These are phyloP conservation scores for Lenzites betulinus DNA, from an alignment of 768 basidiomycete species.

Conservation along the genomic window DNA sequence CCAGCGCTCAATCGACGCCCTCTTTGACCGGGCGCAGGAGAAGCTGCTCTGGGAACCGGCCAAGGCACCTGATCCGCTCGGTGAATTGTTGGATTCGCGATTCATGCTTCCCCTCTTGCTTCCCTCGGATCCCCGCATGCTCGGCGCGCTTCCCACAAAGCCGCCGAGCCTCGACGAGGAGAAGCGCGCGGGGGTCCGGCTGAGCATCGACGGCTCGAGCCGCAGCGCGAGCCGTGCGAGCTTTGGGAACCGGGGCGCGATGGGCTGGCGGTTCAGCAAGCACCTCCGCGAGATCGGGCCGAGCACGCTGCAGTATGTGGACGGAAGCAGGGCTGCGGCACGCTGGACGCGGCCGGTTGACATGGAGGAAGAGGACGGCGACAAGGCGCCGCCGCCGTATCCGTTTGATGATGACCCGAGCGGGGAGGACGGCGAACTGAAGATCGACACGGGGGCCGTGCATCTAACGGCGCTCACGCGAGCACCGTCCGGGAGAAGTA, in stretches of 20 bases:
- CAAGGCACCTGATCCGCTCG: slow-evolving; percentile 77
- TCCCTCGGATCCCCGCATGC: slow-evolving; percentile 76
- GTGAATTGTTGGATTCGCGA: slow-evolving; percentile 90
- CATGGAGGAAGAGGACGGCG: slow-evolving; percentile 47
- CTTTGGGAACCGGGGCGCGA: slow-evolving; percentile 38
- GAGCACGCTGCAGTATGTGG: slow-evolving; percentile 67
- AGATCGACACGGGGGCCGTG: slow-evolving; percentile 35
- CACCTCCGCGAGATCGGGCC: slow-evolving; percentile 63
- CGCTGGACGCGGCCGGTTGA: slow-evolving; percentile 57
- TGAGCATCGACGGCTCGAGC: slow-evolving; percentile 31
- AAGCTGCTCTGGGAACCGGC: slow-evolving; percentile 77
- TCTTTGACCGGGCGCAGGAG: slow-evolving; percentile 72
- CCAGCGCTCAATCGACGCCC: slow-evolving; percentile 69
- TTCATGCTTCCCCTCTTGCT: slow-evolving; percentile 89
- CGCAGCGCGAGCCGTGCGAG: slow-evolving; percentile 45
- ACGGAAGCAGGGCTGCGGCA: slow-evolving; percentile 59
- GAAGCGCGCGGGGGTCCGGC: slow-evolving; percentile 27
- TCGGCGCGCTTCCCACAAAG: slow-evolving; percentile 68
- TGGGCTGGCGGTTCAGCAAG: slow-evolving; percentile 62
- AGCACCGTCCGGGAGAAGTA: slow-evolving; percentile 60
- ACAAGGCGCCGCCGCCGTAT: slow-evolving; percentile 32
- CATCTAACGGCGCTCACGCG: slow-evolving; percentile 66
- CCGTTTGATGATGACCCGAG: slow-evolving; percentile 38
- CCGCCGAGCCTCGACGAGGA: slow-evolving; percentile 39
- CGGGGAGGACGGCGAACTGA: slow-evolving; percentile 31